Evolutionary conservation across 192 early-diverging fungal species (phyloP), one percentile per base, ranked within the genome.

Genomic region (Jimgerdemannia flammicorona): DNA sequence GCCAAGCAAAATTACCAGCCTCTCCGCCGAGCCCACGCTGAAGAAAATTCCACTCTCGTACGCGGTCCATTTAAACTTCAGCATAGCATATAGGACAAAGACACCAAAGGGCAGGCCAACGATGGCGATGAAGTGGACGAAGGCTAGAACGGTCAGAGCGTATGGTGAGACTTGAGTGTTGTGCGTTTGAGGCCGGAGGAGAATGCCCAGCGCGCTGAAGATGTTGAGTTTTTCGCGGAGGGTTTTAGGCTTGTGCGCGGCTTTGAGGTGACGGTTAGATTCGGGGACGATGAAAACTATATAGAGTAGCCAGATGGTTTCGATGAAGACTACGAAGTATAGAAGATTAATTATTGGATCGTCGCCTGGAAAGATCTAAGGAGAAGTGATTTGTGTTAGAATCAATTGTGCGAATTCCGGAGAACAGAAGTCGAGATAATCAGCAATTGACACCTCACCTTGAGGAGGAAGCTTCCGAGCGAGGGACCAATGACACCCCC

Each of bases 31-130:
- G 0, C 65, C 20, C 43, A 82, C 14, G n/a, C 76, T 77, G 18
- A 80, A 76, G 43, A 78, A 69, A 17, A 83, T 67, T 8, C 85
- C 84, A 64, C 78, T 80, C 69, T 87, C 85, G 20, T 79, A 76
- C 6, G 80, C 75, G n/a, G 80, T 80, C 85, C 85, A 87, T 68
- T 74, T 29, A 72, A 87, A 87, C 40, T 73, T 43, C 9, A 77
- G 43, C 78, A 80, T 83, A 3, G 85, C 83, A 72, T 87, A 87
- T 2, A 87, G 72, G 11, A 72, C 42, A 17, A 49, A 39, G 10
- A 77, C 64, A 18, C 72, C 49, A 4, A 70, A 68, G 44, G 72
- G 59, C 18, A 83, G 19, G 49, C 49, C 14, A 59, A 59, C 6
- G 49, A 59, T 14, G 49, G 8, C 49, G 49, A 59, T 59, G 18